phyloP scores from a whole-genome alignment of 2,329 filamentous ascomycete genomes.

The Penicillium sp. region DNA sequence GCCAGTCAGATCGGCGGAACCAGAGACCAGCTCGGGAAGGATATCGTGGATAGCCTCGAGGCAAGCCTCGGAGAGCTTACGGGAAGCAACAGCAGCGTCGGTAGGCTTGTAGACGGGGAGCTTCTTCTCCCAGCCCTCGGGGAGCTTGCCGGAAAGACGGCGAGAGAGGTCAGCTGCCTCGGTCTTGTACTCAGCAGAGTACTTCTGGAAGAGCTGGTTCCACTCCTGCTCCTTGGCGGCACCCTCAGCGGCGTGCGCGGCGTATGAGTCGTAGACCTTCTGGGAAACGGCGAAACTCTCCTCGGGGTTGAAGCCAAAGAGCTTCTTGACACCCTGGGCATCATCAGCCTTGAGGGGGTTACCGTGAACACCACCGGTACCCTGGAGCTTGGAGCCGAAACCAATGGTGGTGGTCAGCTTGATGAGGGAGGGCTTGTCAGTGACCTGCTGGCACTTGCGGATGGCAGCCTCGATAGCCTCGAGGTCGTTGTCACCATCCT shows the following conservation, averaged over 20 bases:
- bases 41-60: constrained; percentile 81
- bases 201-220: constrained; percentile 91
- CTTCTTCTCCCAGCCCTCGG: constrained; percentile 93
- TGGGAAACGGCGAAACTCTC: constrained; percentile 92
- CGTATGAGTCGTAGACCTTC: constrained; percentile 88
- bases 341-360: constrained; percentile 94
- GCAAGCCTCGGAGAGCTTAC: constrained; percentile 95
- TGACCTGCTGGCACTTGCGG: constrained; percentile 80
- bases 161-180: constrained; percentile 81
- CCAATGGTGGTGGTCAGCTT: constrained; percentile 97
- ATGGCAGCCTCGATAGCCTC: constrained; percentile 86
- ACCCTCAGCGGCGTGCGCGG: constrained; percentile 81
- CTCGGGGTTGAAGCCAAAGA: constrained; percentile 94
- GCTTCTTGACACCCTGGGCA: constrained; percentile 87
- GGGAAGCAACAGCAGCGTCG: constrained; percentile 83
- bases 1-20: constrained; percentile 95
- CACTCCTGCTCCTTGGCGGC: constrained; percentile 90
- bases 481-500: constrained; percentile 86
- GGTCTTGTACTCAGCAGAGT: constrained; percentile 73
- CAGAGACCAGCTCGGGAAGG: constrained; percentile 89
- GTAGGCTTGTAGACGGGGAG: constrained; percentile 87
- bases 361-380: constrained; percentile 94
- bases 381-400: constrained; percentile 89
- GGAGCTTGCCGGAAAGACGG: constrained; percentile 78
- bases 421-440: constrained; percentile 95